Base-by-base conservation (phyloP, 1,139 yeast species). In the Tardiomyces digboiensis region DNA sequence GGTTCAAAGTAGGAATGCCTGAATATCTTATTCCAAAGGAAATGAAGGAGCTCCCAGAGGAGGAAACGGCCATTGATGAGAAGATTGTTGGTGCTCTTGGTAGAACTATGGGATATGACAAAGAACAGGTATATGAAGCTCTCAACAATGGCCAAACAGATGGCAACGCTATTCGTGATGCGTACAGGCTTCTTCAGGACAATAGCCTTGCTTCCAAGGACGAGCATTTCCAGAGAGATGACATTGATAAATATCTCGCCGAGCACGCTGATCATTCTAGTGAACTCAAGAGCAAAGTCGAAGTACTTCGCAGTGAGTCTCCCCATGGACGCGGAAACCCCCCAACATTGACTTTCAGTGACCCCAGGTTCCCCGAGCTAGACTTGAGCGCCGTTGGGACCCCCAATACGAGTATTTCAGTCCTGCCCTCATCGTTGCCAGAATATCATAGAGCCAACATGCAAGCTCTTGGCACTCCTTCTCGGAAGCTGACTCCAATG, bases 371-470 rank as follows among this genome's bases (percentile, higher is more conserved):
- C 23, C 20, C 7, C 39, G 16, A n/a, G 39, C 13, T 7, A 20
- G 20, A 49, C 29, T 39, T 54, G 29, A 53, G 54, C 20, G 56
- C 55, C 12, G 46, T 46, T 74, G 21, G 50, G 19, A 62, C 68
- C 4, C 67, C 68, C 4, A 65, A 63, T 44, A 65, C 67, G 19
- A 86, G 95, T 2, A 88, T 91, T 50, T 95, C 97, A 1, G 86
- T 91, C 37, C 68, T 91, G 50, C 97, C 98, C 3, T 82, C 96
- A 2, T 88, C 97, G 3, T 72, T 91, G 54, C 97, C 98, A 1
- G 87, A 91, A 48, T 87, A 89, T 43, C 98, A 91, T 60, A 72
- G 96, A 41, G 97, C 97, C 2, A 86, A 78, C 59, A 89, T 91
- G 97, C 72, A 80, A 57, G 85, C 83, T 46, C 52, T 52, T 60